Conservation (phyloP, 306 rosid genomes). For the Cucurbita ficifolia region DNA sequence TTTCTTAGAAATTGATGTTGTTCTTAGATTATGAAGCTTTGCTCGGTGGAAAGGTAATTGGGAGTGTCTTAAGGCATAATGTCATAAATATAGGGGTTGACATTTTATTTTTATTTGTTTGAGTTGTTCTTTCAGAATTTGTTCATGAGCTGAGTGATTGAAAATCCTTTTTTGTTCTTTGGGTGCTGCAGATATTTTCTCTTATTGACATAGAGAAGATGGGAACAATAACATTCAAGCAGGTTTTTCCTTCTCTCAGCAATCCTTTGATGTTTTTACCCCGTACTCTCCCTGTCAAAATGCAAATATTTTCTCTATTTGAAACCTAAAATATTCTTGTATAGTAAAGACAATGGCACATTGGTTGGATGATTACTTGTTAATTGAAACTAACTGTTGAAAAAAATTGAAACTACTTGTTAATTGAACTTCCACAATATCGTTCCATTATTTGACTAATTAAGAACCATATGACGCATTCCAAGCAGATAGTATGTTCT, state of each 20-base stretch:
- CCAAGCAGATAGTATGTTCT: neutral
- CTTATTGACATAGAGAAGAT: constrained; percentile 54
- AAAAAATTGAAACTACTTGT: neutral
- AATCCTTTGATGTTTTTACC: neutral
- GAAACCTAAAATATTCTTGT: neutral
- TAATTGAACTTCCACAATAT: neutral
- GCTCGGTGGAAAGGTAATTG: neutral
- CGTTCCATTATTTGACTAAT: neutral
- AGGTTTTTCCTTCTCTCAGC: constrained; percentile 28
- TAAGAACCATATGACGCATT: neutral
- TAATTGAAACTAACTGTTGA: neutral
- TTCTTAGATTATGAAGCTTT: neutral
- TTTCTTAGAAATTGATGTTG: neutral
- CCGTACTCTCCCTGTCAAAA: neutral
- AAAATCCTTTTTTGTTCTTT: neutral
- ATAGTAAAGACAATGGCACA: neutral
- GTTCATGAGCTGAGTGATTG: neutral
- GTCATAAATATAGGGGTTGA: neutral
- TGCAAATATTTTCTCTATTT: neutral
- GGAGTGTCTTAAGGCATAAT: neutral
- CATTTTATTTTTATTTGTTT: neutral
- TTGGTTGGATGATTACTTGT: neutral
- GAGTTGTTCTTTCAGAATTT: neutral
- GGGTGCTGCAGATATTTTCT: constrained; percentile 50
- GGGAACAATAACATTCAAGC: constrained; percentile 60